Base-by-base conservation (phyloP, 2,329 filamentous ascomycete genomes). In the Colletotrichum sp. region DNA sequence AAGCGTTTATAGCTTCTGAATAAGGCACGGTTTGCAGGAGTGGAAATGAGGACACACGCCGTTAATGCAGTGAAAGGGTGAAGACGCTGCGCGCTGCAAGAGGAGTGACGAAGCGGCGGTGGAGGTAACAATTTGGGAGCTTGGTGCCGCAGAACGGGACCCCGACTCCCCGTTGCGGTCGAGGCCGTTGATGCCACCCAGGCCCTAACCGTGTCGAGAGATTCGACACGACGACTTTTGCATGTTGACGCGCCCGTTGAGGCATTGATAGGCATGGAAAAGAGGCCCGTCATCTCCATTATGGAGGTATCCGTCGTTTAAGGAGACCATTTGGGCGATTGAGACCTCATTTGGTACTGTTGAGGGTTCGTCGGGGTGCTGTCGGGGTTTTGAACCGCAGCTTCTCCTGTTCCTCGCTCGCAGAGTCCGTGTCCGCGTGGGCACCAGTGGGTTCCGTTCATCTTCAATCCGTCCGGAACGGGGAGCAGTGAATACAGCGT, bases 51-150 rank as follows among this genome's bases (percentile, higher is more conserved):
- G 6, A 52, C 30, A 36, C 72, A 72, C 55, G 72, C 68, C 72
- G 72, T 63, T 4, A 34, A 72, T 75, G 68, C 72, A 72, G 72
- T 71, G 72, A 57, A 75, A 24, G 30, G 32, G 30, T 48, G 69
- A 43, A 52, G 43, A 67, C 32, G 63, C 58, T 34, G 30, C 58
- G 32, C 12, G 28, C 18, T 21, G 58, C 52, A 24, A 15, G 58
- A 66, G 24, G 5, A 24, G 61, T 21, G 36, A 52, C 24, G 36
- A 63, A 52, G 24, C 36, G 5, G 18, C 69, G 30, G 55, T 32
- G 55, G 36, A 60, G 61, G 72, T 26, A 36, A 67, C 58, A 36
- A 65, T 60, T 74, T 73, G 32, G 71, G 65, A 38, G n/a, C 38
- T 21, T 36, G 67, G 38, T 24, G 60, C 72, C 58, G 66, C 36